phyloP scores from a whole-genome alignment of 2,329 filamentous ascomycete genomes.

The Aspergillus sp. region DNA sequence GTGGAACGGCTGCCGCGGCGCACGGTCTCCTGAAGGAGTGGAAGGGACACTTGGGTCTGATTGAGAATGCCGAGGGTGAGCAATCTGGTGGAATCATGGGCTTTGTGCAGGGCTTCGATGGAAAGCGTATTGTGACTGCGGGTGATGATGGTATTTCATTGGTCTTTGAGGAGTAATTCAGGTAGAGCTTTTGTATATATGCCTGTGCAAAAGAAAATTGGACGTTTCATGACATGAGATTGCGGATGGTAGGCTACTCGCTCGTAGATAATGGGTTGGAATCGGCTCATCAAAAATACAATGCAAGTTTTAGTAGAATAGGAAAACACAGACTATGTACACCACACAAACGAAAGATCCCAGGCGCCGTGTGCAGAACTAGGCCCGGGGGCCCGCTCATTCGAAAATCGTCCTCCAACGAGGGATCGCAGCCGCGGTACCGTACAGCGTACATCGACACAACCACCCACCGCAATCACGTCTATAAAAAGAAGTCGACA shows the following conservation, averaged over 20 bases:
- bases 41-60: slow-evolving; percentile 67
- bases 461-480: background rate
- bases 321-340: slow-evolving; percentile 35
- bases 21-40: slow-evolving; percentile 79
- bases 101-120: slow-evolving; percentile 78
- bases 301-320: slow-evolving; percentile 18
- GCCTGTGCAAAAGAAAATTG: background rate
- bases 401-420: background rate
- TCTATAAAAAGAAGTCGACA: too few species aligned
- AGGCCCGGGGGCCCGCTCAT: background rate
- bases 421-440: slow-evolving; percentile 14
- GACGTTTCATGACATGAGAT: background rate
- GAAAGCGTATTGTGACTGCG: slow-evolving; percentile 76
- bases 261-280: too few species aligned
- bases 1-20: slow-evolving; percentile 63
- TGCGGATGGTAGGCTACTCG: background rate
- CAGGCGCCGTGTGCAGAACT: slow-evolving; percentile 26
- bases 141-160: slow-evolving; percentile 70
- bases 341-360: slow-evolving; percentile 31
- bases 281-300: background rate
- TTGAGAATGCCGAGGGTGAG: slow-evolving; percentile 60
- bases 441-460: background rate
- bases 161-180: slow-evolving; percentile 42
- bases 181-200: slow-evolving; percentile 9
- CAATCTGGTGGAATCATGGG: slow-evolving; percentile 82